Evolutionary conservation across 805 yeast genomes (phyloP).

Genomic region (Saturnispora ahearnii): DNA sequence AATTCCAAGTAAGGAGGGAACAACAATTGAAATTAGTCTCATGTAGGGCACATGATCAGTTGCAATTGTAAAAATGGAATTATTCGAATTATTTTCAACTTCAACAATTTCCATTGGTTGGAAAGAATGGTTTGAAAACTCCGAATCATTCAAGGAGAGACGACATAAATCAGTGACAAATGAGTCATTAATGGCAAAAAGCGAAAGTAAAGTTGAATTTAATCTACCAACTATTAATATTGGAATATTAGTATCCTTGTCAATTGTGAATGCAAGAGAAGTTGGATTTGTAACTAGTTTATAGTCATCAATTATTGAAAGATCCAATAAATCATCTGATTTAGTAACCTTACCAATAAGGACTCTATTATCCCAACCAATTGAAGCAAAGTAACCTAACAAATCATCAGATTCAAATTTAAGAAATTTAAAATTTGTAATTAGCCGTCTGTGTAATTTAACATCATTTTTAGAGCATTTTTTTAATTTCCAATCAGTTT

Average conservation of each 20-base stretch:
- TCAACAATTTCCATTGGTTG: conserved; percentile 41
- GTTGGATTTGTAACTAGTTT: conserved; percentile 45
- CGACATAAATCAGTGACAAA: conserved; percentile 28
- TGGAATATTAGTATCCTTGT: conserved; percentile 20
- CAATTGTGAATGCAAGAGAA: conserved; percentile 32
- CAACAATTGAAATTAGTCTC: conserved; percentile 49
- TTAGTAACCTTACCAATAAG: conserved; percentile 27
- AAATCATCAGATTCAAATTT: conserved; percentile 5
- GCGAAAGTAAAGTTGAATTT: conserved; percentile 50
- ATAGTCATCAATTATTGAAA: conserved; percentile 18
- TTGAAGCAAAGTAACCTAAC: conserved; percentile 36
- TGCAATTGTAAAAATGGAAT: conserved; percentile 43
- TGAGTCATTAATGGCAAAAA: conserved; percentile 24
- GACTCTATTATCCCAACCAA: conserved; percentile 51
- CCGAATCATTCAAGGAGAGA: conserved; percentile 64
- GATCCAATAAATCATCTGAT: conserved; percentile 5
- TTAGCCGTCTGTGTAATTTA: conserved; percentile 26
- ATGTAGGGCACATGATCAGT: conserved; percentile 75
- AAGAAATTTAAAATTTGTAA: conserved; percentile 16
- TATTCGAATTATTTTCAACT: conserved; percentile 11
- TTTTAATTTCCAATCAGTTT: not conserved
- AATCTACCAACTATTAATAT: conserved; percentile 46
- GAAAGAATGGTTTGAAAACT: conserved; percentile 56
- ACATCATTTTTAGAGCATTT: not conserved
- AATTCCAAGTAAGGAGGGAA: conserved; percentile 29